phyloP scores from a whole-genome alignment of 2,329 filamentous ascomycete genomes.

The Colletotrichum abscissum region DNA sequence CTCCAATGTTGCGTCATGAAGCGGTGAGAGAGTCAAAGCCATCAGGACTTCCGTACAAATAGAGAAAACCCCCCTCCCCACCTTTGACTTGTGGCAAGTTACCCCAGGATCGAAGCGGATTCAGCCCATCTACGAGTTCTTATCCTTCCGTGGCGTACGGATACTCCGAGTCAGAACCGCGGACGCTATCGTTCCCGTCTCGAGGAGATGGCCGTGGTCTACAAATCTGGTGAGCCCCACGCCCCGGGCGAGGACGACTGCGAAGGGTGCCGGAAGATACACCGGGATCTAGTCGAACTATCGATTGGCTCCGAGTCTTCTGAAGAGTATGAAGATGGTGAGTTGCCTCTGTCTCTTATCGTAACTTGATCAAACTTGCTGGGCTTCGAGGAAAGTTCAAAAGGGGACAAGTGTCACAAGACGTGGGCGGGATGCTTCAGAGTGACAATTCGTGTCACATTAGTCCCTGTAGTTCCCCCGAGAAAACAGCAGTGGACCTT shows the following conservation, averaged over 20 bases:
- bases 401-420: not conserved
- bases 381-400: not conserved
- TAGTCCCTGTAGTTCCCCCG: constrained; percentile 10
- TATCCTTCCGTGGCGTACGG: not conserved
- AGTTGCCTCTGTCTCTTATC: not conserved
- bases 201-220: constrained; percentile 9
- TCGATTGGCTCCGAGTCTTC: constrained; percentile 18
- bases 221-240: constrained; percentile 14
- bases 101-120: not conserved
- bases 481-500: constrained; percentile 24
- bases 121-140: not conserved
- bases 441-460: not conserved
- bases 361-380: not conserved
- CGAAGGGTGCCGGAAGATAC: constrained; percentile 33
- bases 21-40: constrained; percentile 30
- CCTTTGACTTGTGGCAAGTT: not conserved
- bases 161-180: not conserved
- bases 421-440: not conserved
- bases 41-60: constrained; percentile 26
- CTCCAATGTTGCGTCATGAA: constrained; percentile 36
- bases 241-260: constrained; percentile 18
- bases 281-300: constrained; percentile 23
- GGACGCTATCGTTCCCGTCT: not conserved
- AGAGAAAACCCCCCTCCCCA: constrained; percentile 8
- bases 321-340: constrained; percentile 33